These are phyloP conservation scores for Jatropha multifida DNA, from an alignment of 441 rosid species.

Conservation along the genomic window DNA sequence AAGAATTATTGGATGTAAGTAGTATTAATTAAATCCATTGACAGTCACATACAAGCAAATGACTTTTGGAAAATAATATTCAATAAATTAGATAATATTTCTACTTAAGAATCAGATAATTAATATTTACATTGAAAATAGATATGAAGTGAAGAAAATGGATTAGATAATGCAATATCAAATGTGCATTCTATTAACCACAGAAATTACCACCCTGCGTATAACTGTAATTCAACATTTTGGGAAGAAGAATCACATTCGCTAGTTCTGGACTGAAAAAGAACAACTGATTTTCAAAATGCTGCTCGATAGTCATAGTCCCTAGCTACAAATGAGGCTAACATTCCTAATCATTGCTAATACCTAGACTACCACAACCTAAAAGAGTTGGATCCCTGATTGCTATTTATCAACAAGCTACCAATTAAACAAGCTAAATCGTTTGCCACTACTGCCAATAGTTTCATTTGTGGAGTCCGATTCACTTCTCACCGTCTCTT, in stretches of 20 bases:
- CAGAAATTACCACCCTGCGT: not conserved
- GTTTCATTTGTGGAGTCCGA: constrained; percentile 62
- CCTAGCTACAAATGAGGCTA: not conserved
- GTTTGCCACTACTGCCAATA: constrained; percentile 26
- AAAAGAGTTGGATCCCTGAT: not conserved
- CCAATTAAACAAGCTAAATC: constrained; percentile 44
- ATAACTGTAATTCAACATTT: not conserved
- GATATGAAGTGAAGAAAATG: not conserved
- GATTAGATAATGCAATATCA: not conserved
- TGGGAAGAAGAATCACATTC: not conserved
- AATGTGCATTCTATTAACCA: not conserved
- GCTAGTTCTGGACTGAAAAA: not conserved
- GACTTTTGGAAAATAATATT: too few relatives aligned
- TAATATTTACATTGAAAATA: too few relatives aligned
- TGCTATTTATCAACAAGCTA: constrained; percentile 7
- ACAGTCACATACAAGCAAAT: too few relatives aligned
- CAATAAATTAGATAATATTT: too few relatives aligned
- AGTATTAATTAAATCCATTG: too few relatives aligned
- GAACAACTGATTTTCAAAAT: too few relatives aligned
- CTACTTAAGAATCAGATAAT: too few relatives aligned
- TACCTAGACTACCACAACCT: constrained; percentile 11
- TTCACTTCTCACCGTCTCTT: constrained; percentile 58
- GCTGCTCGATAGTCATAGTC: too few relatives aligned
- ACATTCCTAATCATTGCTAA: constrained; percentile 18
- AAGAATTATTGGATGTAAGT: too few relatives aligned